Evolutionary conservation across 164 flowering plant species (phyloP).

Genomic region (Akebia trifoliata): DNA sequence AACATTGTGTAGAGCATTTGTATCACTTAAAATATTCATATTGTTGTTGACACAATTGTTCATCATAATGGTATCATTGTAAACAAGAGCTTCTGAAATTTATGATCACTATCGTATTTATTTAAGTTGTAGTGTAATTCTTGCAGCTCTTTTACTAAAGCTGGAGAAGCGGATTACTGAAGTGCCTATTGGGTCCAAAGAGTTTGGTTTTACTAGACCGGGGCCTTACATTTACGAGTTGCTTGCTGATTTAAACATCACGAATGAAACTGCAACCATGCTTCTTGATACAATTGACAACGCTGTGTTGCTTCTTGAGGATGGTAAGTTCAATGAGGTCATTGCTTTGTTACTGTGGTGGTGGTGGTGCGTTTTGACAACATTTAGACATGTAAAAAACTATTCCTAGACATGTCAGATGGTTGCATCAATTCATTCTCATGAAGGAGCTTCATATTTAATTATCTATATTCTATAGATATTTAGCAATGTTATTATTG

Average conservation of each 20-base stretch:
- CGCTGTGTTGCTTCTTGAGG: conserved; percentile 75
- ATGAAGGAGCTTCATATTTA: background rate
- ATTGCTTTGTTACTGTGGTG: background rate
- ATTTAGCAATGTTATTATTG: no score
- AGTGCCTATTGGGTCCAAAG: conserved; percentile 71
- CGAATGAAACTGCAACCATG: conserved; percentile 50
- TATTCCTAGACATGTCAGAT: background rate
- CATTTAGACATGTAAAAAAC: no score
- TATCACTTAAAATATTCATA: background rate
- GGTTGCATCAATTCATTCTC: background rate
- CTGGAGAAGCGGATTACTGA: conserved; percentile 83
- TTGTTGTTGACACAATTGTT: conserved; percentile 2
- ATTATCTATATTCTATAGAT: no score
- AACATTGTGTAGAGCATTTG: background rate
- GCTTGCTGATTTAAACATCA: conserved; percentile 76
- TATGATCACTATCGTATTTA: conserved; percentile 2
- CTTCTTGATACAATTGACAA: conserved; percentile 62
- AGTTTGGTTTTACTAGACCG: conserved; percentile 84
- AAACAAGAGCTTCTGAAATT: no score
- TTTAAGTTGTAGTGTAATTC: conserved; percentile 9
- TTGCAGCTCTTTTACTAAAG: conserved; percentile 85
- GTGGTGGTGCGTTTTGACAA: no score
- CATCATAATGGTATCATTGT: background rate
- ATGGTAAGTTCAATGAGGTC: conserved; percentile 39
- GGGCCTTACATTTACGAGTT: conserved; percentile 90